phyloP scores from a whole-genome alignment of 768 basidiomycete species.

The Lactifluus volemus region DNA sequence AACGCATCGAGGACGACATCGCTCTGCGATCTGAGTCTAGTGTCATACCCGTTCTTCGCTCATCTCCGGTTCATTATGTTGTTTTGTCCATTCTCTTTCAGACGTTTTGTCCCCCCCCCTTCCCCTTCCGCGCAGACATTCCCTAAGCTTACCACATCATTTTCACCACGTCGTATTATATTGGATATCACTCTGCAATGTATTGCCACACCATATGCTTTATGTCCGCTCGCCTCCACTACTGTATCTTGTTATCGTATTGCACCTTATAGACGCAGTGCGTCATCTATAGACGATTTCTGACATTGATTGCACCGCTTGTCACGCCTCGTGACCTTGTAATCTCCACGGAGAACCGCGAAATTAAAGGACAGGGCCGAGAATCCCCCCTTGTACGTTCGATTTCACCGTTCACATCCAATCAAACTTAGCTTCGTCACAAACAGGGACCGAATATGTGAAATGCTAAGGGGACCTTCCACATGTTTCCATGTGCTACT shows the following conservation, averaged over 20 bases:
- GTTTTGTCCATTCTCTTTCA: constrained; percentile 4
- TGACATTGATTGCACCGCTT: constrained; percentile 1
- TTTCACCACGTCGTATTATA: constrained; percentile 6
- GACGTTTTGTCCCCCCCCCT: background rate
- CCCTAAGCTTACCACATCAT: background rate
- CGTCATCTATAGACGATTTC: constrained; percentile 5
- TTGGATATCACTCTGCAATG: constrained; percentile 4
- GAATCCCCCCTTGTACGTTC: background rate
- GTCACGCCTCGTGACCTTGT: background rate
- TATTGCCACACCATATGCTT: constrained; percentile 2
- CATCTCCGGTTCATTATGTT: constrained; percentile 16
- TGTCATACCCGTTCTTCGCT: constrained; percentile 15
- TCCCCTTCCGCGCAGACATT: constrained; percentile 4
- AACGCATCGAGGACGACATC: too few relatives aligned
- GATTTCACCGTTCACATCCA: constrained; percentile 9
- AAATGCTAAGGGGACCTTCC: background rate
- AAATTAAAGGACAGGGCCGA: background rate
- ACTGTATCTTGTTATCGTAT: constrained; percentile 13
- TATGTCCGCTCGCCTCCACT: background rate
- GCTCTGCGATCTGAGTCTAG: too few relatives aligned
- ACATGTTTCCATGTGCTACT: background rate
- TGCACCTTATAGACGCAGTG: constrained; percentile 1
- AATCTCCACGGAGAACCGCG: constrained; percentile 1
- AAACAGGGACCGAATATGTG: constrained; percentile 1
- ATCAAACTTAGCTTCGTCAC: constrained; percentile 11